Base-by-base conservation (phyloP, 768 basidiomycete genomes). In the Lactifluus volemus region DNA sequence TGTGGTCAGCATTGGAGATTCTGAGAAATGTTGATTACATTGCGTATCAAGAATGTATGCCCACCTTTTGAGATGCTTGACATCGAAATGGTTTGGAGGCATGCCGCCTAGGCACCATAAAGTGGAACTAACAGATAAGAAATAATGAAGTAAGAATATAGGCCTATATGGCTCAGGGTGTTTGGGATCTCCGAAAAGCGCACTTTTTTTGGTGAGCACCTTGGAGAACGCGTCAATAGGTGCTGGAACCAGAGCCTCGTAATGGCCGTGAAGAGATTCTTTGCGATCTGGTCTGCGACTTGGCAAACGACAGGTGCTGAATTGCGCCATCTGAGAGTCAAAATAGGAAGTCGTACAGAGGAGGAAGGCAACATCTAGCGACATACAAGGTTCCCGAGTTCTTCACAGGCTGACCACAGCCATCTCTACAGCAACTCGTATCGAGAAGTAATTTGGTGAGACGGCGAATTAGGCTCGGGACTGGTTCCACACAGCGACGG, bases 291-390 rank as follows among this genome's bases (percentile, higher is more conserved):
- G 73, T 95, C 92, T n/a, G n/a, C 29, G 93, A 92, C 74, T 99
- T 98, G 68, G 93, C 94, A 69, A 98, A 99, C 25, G 97, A 96
- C 50, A 99, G 92, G 56, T 96, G 93, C 69, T 92, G 89, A 75
- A 91, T 90, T 21, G 84, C 76, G 9, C 95, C 95, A 59, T 98
- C 93, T 1, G 96, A 97, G 25, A 25, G 25, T 25, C 25, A 25
- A 25, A 25, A 25, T 25, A 25, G 25, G 25, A 25, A 25, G 25
- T 2, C 25, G 25, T 25, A 25, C 25, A 25, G 25, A 25, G 25
- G 25, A 25, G 25, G 25, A 25, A 25, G 25, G 25, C 25, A 25
- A 25, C 25, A 25, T 25, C 25, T 25, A 25, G 25, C 25, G 25
- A 25, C 25, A 25, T 25, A 25, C 25, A 25, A 25, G 25, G 25